Conservation (phyloP, 2,329 filamentous ascomycete genomes). For the Pezicula carpinea region DNA sequence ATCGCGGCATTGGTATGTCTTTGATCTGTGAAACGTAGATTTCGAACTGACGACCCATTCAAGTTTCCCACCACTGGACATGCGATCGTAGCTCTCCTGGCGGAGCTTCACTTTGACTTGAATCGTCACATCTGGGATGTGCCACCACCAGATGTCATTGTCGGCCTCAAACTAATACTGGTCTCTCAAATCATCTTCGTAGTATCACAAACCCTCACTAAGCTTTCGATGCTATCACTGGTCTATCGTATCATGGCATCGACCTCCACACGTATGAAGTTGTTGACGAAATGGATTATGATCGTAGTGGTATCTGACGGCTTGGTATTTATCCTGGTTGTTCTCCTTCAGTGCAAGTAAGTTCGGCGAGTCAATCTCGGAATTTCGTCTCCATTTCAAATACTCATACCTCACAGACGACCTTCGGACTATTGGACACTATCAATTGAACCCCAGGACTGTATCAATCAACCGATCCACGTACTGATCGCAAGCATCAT, state of each 20-base stretch:
- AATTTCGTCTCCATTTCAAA: not conserved
- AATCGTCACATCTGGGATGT: conserved; percentile 39
- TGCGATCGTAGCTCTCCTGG: conserved; percentile 28
- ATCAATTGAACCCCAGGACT: conserved; percentile 27
- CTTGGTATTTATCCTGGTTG: conserved; percentile 28
- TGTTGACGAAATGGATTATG: conserved; percentile 26
- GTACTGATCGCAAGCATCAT: conserved; percentile 50
- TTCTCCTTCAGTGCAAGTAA: conserved; percentile 36
- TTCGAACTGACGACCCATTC: not conserved
- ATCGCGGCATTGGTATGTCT: conserved; percentile 33
- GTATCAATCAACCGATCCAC: conserved; percentile 46
- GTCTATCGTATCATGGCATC: conserved; percentile 32
- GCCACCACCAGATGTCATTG: conserved; percentile 22
- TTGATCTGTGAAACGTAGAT: not conserved
- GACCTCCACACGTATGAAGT: conserved; percentile 25
- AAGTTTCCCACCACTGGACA: conserved; percentile 32
- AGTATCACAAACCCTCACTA: conserved; percentile 29
- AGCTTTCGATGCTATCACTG: conserved; percentile 30
- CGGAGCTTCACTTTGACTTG: conserved; percentile 30
- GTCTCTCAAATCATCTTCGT: conserved; percentile 33
- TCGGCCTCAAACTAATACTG: conserved; percentile 32
- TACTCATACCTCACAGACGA: conserved; percentile 26
- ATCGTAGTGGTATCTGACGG: conserved; percentile 27
- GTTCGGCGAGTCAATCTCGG: conserved; percentile 10
- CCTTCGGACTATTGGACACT: conserved; percentile 33